Base-by-base conservation (phyloP, 2,329 filamentous ascomycete species). In the Paecilomyces sp. region DNA sequence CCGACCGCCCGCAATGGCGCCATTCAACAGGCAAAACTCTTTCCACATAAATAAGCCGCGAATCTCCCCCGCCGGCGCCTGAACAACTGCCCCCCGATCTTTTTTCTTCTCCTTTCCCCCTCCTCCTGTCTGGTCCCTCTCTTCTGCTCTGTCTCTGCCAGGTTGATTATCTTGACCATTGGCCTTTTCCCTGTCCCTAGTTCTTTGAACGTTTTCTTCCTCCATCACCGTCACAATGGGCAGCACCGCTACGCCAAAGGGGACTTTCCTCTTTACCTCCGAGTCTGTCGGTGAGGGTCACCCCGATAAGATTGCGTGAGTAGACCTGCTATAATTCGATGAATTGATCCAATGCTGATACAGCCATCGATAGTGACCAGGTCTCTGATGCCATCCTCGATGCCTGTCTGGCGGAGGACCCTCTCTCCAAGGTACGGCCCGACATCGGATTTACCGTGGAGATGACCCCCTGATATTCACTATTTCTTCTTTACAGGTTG, bases 321-420 rank as follows among this genome's bases (percentile, higher is more conserved):
- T 76, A 60, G 62, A 60, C 61, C 57, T 54, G 58, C 52, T 31
- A 47, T 53, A 55, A 61, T 59, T 58, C 30, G 65, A 28, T 56
- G 25, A 58, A 58, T 65, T 67, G 57, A 65, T 3, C 61, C 59
- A 25, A 52, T 33, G 53, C 55, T 69, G 28, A 18, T 25, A 28
- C 67, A 1, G 5, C 18, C 6, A 57, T 57, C 25, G 58, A 62
- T 63, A 85, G 83, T 79, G 94, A 99, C 78, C 94, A 99, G 84
- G 91, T 97, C 74, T 97, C 93, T 65, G 94, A 99, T 83, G 93
- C 94, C 72, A 86, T 99, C 74, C 92, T 99, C 83, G 94, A 99
- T 85, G 94, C 94, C 82, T 97, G 94, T 83, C 84, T 99, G 74
- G 83, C 84, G 65, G 89, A 94, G 80, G 94, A 99, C 78, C 93